phyloP scores from a whole-genome alignment of 108 stramenopile genomes.

The Bacterosira constricta region DNA sequence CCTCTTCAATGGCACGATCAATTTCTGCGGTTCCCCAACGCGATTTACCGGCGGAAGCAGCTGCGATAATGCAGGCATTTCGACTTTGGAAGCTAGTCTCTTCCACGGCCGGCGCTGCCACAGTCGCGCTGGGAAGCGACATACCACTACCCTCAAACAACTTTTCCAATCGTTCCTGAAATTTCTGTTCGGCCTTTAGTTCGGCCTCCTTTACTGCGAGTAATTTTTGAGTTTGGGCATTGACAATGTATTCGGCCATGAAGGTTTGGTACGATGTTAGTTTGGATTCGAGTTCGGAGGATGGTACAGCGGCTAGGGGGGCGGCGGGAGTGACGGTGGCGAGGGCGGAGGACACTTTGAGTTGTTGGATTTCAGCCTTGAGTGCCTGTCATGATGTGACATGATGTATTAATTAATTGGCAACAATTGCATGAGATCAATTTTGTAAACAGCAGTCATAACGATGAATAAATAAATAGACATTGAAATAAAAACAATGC shows the following conservation, averaged over 20 bases:
- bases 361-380: slow-evolving; percentile 51
- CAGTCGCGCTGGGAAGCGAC: background rate
- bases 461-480: background rate
- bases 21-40: slow-evolving; percentile 50
- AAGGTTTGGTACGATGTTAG: slow-evolving; percentile 70
- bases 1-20: slow-evolving; percentile 5
- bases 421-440: background rate
- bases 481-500: background rate
- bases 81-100: slow-evolving; percentile 23
- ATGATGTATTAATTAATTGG: background rate
- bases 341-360: slow-evolving; percentile 42
- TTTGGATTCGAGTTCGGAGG: slow-evolving; percentile 56
- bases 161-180: slow-evolving; percentile 39
- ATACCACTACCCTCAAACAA: slow-evolving; percentile 8
- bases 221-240: slow-evolving; percentile 62
- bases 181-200: slow-evolving; percentile 49
- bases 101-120: slow-evolving; percentile 1
- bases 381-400: slow-evolving; percentile 42
- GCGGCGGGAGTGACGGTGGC: slow-evolving; percentile 18
- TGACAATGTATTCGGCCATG: slow-evolving; percentile 81
- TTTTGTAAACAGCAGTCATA: background rate
- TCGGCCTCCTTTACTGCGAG: slow-evolving; percentile 55
- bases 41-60: slow-evolving; percentile 41
- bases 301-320: slow-evolving; percentile 23
- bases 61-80: slow-evolving; percentile 42